Percentiles rank a stretch among this genome's conserved stretches.
These are phyloP conservation scores for Ceratocystis destructans DNA, from an alignment of 2,329 filamentous ascomycete genomes.

Conservation along the genomic window DNA sequence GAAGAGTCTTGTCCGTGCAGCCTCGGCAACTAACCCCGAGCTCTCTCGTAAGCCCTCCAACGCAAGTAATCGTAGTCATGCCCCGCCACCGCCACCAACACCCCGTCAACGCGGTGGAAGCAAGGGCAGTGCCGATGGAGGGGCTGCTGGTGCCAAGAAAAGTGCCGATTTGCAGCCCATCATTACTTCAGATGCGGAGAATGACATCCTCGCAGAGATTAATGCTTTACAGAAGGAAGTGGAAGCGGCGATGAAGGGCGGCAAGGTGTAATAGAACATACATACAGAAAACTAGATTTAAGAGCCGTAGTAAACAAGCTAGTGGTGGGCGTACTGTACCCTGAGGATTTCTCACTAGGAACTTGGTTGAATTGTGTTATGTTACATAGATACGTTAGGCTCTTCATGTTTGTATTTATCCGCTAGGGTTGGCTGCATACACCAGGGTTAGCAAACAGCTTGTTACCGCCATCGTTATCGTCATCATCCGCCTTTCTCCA, in stretches of 20 bases:
- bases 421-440: background rate
- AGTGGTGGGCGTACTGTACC: too few species aligned
- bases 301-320: too few species aligned
- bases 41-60: conserved; percentile 5
- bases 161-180: conserved; percentile 14
- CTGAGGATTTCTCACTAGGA: too few species aligned
- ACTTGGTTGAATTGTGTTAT: background rate
- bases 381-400: background rate
- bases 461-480: background rate
- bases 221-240: conserved; percentile 61
- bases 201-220: conserved; percentile 58
- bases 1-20: conserved; percentile 28
- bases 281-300: too few species aligned
- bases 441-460: background rate
- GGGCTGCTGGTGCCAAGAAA: conserved; percentile 21
- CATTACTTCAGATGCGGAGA: conserved; percentile 20
- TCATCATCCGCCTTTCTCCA: background rate
- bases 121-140: conserved; percentile 30
- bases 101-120: conserved; percentile 36
- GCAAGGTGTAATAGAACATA: background rate
- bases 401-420: background rate
- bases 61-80: background rate
- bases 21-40: conserved; percentile 16
- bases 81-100: conserved; percentile 37
- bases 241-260: conserved; percentile 36